Evolutionary conservation across 2,329 filamentous ascomycete genomes (phyloP).

Genomic region (Ascochyta koolunga): DNA sequence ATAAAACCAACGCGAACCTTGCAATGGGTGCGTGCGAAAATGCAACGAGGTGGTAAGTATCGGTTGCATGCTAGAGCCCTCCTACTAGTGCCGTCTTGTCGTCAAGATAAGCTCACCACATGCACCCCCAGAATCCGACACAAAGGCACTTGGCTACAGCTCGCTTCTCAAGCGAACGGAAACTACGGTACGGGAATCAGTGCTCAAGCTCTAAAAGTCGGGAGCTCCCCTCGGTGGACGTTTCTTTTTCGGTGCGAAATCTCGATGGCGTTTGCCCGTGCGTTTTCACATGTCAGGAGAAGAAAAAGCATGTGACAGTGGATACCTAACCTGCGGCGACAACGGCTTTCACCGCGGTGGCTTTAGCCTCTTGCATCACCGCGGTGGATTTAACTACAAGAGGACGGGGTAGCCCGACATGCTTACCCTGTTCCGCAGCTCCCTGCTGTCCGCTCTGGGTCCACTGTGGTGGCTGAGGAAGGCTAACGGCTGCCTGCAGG

Average conservation of each 20-base stretch:
- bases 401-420: slow-evolving; percentile 9
- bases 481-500: slow-evolving; percentile 14
- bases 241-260: slow-evolving; percentile 12
- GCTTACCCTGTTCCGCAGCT: not conserved
- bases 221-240: slow-evolving; percentile 13
- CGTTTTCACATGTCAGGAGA: slow-evolving; percentile 13
- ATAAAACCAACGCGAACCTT: not conserved
- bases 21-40: not conserved
- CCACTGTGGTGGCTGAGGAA: slow-evolving; percentile 6
- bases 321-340: slow-evolving; percentile 5
- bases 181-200: slow-evolving; percentile 20
- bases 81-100: slow-evolving; percentile 5
- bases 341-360: slow-evolving; percentile 13
- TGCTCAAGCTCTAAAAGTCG: slow-evolving; percentile 18
- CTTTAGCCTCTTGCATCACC: slow-evolving; percentile 13
- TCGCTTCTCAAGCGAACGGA: slow-evolving; percentile 19
- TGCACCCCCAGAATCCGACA: slow-evolving; percentile 16
- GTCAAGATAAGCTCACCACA: slow-evolving; percentile 21
- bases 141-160: slow-evolving; percentile 17
- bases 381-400: slow-evolving; percentile 19
- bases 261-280: slow-evolving; percentile 15
- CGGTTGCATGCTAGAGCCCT: slow-evolving; percentile 7
- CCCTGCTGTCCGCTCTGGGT: not conserved
- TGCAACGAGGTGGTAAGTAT: not conserved
- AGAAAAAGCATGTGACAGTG: slow-evolving; percentile 17